phyloP scores from a whole-genome alignment of 805 yeast species.

The Hanseniaspora lindneri region DNA sequence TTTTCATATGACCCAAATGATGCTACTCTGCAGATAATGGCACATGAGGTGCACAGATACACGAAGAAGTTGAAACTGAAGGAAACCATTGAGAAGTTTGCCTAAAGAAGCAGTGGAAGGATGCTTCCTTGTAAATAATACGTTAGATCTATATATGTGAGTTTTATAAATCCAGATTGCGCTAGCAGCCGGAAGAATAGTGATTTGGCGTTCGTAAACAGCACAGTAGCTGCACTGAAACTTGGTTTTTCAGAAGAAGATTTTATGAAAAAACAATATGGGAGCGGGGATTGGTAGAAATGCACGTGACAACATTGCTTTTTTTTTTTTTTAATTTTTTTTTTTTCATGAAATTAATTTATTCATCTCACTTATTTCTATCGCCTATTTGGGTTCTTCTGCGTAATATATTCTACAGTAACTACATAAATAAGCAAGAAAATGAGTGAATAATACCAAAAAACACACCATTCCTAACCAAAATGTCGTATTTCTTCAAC shows the following conservation, averaged over 20 bases:
- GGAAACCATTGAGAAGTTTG: conserved; percentile 46
- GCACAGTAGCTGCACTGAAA: no score
- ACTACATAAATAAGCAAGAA: no score
- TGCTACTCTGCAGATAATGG: conserved; percentile 47
- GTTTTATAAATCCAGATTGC: no score
- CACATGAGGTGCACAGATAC: conserved; percentile 62
- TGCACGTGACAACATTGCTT: background rate
- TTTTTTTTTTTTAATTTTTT: no score
- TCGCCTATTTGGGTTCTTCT: background rate
- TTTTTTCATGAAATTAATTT: no score
- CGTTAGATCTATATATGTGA: no score
- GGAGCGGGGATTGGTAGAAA: background rate
- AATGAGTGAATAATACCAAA: background rate
- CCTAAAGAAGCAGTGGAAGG: conserved; percentile 16
- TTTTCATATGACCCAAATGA: conserved; percentile 55
- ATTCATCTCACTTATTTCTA: no score
- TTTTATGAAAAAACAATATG: no score
- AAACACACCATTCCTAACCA: background rate
- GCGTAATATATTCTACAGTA: no score
- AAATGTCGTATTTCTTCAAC: conserved; percentile 15
- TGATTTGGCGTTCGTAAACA: no score
- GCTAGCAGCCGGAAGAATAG: background rate
- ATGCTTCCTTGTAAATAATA: background rate
- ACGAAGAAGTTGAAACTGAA: conserved; percentile 66
- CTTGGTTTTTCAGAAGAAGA: no score